Percentiles rank a stretch among this genome's conserved stretches.
Conservation (phyloP, 1,284 basidiomycete species). For the Cryptococcus sp. region DNA sequence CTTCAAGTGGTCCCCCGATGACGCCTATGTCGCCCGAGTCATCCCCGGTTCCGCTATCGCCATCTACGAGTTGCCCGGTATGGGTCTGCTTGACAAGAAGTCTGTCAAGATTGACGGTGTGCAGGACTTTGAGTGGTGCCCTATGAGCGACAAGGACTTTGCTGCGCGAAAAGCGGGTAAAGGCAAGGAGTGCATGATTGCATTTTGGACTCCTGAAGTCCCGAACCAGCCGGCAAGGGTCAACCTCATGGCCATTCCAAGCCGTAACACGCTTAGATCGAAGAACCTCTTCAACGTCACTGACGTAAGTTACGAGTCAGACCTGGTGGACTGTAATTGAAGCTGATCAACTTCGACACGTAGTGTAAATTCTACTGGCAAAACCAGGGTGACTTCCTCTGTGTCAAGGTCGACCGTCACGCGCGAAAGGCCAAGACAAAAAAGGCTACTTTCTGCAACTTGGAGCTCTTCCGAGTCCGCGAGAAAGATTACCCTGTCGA, state of each 20-base stretch:
- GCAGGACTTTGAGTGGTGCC: conserved; percentile 99
- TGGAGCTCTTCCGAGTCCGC: conserved; percentile 95
- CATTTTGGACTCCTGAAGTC: conserved; percentile 97
- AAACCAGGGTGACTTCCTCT: conserved; percentile 97
- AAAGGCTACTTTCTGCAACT: conserved; percentile 97
- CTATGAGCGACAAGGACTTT: conserved; percentile 85
- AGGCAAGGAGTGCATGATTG: conserved; percentile 83
- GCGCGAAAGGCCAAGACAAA: conserved; percentile 82
- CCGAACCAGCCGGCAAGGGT: conserved; percentile 96
- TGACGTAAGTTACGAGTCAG: conserved; percentile 64
- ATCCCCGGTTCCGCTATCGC: conserved; percentile 91
- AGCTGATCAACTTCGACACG: not conserved
- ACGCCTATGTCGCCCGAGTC: conserved; percentile 88
- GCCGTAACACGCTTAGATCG: conserved; percentile 78
- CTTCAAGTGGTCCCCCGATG: conserved; percentile 97
- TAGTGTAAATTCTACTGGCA: conserved; percentile 99
- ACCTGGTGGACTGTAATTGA: not conserved
- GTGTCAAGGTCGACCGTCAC: conserved; percentile 98
- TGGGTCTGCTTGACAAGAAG: conserved; percentile 96
- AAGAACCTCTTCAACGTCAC: conserved; percentile 99
- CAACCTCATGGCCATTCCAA: conserved; percentile 86
- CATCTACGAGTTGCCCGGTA: conserved; percentile 90
- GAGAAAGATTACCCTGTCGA: conserved; percentile 99
- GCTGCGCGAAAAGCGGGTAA: conserved; percentile 64
- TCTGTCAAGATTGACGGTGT: conserved; percentile 98